Percentiles rank a stretch among this genome's conserved stretches.
phyloP scores from a whole-genome alignment of 345 rosid species.

The Populus pruinosa region DNA sequence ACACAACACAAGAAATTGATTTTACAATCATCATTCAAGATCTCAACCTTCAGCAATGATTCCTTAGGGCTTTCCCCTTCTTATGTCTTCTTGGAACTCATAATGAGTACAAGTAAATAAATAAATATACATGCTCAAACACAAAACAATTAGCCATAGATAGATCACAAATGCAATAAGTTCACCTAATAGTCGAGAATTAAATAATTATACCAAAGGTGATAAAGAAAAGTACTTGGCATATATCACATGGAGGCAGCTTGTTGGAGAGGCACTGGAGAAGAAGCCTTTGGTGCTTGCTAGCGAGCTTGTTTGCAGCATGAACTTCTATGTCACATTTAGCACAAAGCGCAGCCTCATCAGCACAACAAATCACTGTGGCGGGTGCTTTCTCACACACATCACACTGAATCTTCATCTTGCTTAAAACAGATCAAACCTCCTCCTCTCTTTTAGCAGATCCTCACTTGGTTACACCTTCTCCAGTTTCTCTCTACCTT shows the following conservation, averaged over 20 bases:
- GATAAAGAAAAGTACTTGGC: conserved; percentile 48
- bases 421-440: background rate
- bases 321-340: conserved; percentile 84
- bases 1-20: background rate
- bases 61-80: background rate
- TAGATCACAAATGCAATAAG: background rate
- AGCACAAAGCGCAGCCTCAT: conserved; percentile 90
- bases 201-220: background rate
- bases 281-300: conserved; percentile 94
- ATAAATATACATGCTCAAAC: background rate
- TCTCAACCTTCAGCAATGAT: background rate
- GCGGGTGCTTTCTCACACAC: conserved; percentile 96
- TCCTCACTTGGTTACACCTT: background rate
- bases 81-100: background rate
- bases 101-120: background rate
- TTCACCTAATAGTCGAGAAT: background rate
- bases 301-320: conserved; percentile 91
- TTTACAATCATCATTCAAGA: background rate
- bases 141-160: background rate
- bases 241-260: conserved; percentile 89
- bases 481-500: background rate
- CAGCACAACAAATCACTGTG: conserved; percentile 93
- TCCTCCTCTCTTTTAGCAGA: conserved; percentile 15
- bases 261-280: conserved; percentile 66
- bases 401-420: conserved; percentile 97